These are phyloP conservation scores for Tetramitus jugosus DNA, from an alignment of 208 protist genomes.

Conservation along the genomic window DNA sequence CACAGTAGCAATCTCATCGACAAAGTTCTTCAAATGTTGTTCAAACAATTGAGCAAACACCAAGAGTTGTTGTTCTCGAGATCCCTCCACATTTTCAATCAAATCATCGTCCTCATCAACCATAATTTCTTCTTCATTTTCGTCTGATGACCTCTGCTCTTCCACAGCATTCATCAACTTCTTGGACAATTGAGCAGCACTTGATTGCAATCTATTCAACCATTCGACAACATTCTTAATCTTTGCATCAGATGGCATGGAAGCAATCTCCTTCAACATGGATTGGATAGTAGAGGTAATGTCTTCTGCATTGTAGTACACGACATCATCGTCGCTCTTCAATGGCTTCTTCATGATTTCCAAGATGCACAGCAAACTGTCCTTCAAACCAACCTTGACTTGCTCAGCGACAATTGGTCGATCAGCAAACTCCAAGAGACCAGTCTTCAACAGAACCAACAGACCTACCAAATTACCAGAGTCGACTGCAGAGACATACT, in stretches of 20 bases:
- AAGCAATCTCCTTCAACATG: too few species aligned
- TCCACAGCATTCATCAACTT: not conserved
- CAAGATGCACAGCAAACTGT: not conserved
- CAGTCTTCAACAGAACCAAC: not conserved
- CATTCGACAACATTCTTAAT: not conserved
- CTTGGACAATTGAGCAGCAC: not conserved
- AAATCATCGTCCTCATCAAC: too few species aligned
- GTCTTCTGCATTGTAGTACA: not conserved
- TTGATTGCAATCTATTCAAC: not conserved
- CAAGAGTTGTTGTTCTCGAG: too few species aligned
- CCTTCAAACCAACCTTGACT: not conserved
- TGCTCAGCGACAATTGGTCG: not conserved
- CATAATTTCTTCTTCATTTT: too few species aligned
- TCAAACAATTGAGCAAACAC: too few species aligned
- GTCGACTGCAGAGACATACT: conserved; percentile 6
- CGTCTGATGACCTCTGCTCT: too few species aligned
- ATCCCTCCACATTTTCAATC: too few species aligned
- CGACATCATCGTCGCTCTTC: not conserved
- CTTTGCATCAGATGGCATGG: too few species aligned
- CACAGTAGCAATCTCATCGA: too few species aligned
- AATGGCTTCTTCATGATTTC: not conserved
- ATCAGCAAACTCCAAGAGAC: not conserved
- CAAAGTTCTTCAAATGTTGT: too few species aligned
- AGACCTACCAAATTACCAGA: conserved; percentile 18
- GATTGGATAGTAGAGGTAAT: not conserved